Evolutionary conservation across 768 basidiomycete species (phyloP).

Genomic region (Mycena chlorophos): DNA sequence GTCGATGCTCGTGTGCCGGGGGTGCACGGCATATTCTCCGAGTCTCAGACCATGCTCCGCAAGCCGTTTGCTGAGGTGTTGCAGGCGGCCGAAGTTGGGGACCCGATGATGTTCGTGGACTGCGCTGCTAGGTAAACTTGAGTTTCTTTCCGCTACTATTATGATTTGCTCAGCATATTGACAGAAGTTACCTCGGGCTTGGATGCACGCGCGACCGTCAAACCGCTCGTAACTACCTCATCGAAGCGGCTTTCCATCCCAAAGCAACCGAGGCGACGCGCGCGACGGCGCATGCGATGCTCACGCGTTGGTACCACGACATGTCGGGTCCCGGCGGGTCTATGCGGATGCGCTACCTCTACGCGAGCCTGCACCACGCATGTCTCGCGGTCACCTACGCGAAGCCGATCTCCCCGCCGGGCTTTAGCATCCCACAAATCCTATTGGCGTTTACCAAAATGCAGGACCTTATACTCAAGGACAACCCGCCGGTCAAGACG

Average conservation of each 20-base stretch:
- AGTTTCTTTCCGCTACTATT: too few species aligned
- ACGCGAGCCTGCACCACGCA: constrained; percentile 9
- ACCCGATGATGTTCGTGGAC: neutral
- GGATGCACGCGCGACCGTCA: constrained; percentile 1
- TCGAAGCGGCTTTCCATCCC: constrained; percentile 8
- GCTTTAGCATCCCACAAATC: constrained; percentile 2
- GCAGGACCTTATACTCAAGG: neutral
- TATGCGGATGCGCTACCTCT: constrained; percentile 6
- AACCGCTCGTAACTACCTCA: neutral
- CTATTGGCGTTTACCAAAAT: neutral
- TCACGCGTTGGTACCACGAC: constrained; percentile 4
- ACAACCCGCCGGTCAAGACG: constrained; percentile 6
- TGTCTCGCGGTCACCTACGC: constrained; percentile 2
- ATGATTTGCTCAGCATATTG: neutral
- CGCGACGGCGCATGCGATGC: constrained; percentile 6
- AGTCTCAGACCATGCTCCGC: neutral
- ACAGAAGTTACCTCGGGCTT: constrained; percentile 3
- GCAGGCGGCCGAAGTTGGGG: neutral
- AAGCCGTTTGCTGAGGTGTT: neutral
- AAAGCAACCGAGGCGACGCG: neutral
- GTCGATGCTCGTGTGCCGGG: neutral
- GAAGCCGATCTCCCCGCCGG: neutral
- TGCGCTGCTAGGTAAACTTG: neutral
- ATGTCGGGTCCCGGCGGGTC: neutral
- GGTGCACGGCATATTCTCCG: neutral